phyloP scores from a whole-genome alignment of 1,284 basidiomycete species.

The Irpex sp. region DNA sequence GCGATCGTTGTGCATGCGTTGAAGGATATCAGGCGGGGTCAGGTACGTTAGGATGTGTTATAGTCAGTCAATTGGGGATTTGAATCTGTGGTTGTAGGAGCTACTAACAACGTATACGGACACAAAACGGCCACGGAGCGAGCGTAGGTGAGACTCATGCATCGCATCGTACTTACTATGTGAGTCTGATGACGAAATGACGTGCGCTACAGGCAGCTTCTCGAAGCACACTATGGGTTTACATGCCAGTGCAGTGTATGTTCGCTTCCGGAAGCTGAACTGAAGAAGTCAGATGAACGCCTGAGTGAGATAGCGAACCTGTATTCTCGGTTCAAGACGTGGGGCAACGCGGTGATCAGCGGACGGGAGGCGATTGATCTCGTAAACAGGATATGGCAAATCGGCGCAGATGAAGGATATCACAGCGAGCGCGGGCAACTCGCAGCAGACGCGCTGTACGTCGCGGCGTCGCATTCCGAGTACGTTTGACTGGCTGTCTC shows the following conservation, averaged over 20 bases:
- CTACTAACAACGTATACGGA: conserved; percentile 57
- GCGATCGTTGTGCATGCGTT: conserved; percentile 53
- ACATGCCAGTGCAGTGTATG: conserved; percentile 55
- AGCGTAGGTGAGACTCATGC: conserved; percentile 40
- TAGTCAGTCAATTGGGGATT: not conserved
- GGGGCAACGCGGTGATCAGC: conserved; percentile 40
- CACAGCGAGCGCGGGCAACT: conserved; percentile 59
- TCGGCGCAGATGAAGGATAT: conserved; percentile 58
- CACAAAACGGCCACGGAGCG: conserved; percentile 46
- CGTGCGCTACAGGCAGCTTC: not conserved
- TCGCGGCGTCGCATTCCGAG: conserved; percentile 61
- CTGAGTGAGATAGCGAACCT: conserved; percentile 41
- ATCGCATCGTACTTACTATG: not conserved
- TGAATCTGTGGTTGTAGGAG: conserved; percentile 36
- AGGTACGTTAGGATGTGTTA: conserved; percentile 31
- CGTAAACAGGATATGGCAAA: conserved; percentile 48
- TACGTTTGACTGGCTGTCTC: conserved; percentile 28
- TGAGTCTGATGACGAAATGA: not conserved
- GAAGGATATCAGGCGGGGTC: conserved; percentile 45
- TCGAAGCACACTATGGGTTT: conserved; percentile 52
- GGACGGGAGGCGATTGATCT: conserved; percentile 46
- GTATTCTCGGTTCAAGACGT: conserved; percentile 41
- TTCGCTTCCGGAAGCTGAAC: conserved; percentile 43
- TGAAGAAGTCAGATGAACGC: conserved; percentile 45
- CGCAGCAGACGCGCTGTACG: conserved; percentile 54